phyloP scores from a whole-genome alignment of 345 rosid species.

The Citrus unshiu region DNA sequence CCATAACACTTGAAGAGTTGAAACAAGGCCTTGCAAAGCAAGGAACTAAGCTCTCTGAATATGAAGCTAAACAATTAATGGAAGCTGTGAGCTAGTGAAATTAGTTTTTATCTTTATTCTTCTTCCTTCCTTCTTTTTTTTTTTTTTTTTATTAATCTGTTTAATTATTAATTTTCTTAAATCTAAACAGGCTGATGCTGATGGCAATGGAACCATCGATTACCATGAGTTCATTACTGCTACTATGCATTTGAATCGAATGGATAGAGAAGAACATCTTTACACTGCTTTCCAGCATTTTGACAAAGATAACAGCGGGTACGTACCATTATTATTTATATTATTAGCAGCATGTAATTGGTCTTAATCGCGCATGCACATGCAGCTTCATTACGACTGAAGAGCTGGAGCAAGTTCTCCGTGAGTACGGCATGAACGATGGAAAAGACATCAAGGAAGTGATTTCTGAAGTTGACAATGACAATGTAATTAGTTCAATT shows the following conservation, averaged over 20 bases:
- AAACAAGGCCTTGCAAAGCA: slow-evolving; percentile 88
- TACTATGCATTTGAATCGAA: slow-evolving; percentile 76
- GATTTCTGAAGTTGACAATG: slow-evolving; percentile 72
- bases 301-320: slow-evolving; percentile 89
- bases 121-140: background rate
- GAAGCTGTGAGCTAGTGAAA: slow-evolving; percentile 66
- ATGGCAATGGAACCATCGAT: slow-evolving; percentile 77
- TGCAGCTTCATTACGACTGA: slow-evolving; percentile 71
- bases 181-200: slow-evolving; percentile 72
- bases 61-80: slow-evolving; percentile 82
- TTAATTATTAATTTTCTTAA: no score
- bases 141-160: no score
- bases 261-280: slow-evolving; percentile 76
- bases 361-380: background rate
- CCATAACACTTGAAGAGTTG: slow-evolving; percentile 91
- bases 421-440: slow-evolving; percentile 75
- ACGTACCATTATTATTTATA: background rate
- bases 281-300: slow-evolving; percentile 82
- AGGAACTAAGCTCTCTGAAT: slow-evolving; percentile 84
- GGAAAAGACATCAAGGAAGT: slow-evolving; percentile 75
- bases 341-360: background rate
- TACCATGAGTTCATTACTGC: slow-evolving; percentile 80
- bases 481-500: slow-evolving; percentile 50
- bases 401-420: slow-evolving; percentile 90
- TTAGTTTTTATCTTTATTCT: no score